These are phyloP conservation scores for Mortierella sp. DNA, from an alignment of 371 early-diverging fungal genomes.

Conservation along the genomic window DNA sequence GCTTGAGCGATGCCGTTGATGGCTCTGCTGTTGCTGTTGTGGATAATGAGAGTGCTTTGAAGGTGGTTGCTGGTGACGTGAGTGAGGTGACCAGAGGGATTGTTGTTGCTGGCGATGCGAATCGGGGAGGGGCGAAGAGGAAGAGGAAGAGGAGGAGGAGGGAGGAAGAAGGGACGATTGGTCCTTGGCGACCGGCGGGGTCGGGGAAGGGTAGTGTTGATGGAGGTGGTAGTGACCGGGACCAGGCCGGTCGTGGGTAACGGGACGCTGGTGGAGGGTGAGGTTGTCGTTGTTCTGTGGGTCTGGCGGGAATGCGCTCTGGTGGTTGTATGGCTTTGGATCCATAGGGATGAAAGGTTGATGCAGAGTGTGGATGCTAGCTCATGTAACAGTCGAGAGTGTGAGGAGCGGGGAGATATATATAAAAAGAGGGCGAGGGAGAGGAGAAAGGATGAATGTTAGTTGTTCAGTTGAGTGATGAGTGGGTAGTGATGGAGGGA, in stretches of 20 bases:
- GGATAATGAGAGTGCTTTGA: neutral
- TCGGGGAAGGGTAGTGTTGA: slow-evolving; percentile 6
- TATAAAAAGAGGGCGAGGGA: no score
- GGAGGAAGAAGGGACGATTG: neutral
- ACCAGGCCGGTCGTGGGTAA: neutral
- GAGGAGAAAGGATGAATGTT: neutral
- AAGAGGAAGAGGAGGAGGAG: neutral
- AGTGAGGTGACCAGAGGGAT: neutral
- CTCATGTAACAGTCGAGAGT: neutral
- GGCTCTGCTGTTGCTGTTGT: neutral
- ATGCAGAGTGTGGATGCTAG: slow-evolving; percentile 1
- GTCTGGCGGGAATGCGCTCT: slow-evolving; percentile 3
- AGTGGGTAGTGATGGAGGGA: slow-evolving; percentile 1
- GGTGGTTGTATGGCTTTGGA: neutral
- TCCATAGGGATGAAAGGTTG: neutral
- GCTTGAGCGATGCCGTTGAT: neutral
- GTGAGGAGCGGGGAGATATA: neutral
- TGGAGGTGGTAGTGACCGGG: neutral
- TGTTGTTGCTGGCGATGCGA: neutral
- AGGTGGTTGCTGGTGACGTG: neutral
- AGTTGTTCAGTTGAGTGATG: slow-evolving; percentile 2
- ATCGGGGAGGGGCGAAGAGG: neutral
- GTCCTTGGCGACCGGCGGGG: slow-evolving; percentile 5
- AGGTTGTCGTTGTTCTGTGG: neutral
- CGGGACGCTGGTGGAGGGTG: neutral